These are phyloP conservation scores for Inonotus obliquus DNA, from an alignment of 1,284 basidiomycete genomes.

Conservation along the genomic window DNA sequence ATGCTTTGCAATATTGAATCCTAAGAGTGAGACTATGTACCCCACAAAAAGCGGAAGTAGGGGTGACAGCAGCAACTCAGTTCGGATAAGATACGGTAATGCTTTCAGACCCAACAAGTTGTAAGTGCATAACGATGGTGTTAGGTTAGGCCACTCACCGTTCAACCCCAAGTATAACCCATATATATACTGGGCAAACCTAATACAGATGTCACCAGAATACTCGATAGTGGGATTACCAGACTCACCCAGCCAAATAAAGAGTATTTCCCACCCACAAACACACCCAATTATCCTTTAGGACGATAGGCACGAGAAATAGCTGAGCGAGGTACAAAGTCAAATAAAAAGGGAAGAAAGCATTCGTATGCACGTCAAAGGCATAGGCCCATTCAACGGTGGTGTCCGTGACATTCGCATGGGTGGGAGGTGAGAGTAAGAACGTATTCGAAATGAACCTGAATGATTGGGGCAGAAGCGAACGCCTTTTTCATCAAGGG, in stretches of 20 bases:
- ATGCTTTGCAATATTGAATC: conserved; percentile 83
- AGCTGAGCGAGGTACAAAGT: conserved; percentile 84
- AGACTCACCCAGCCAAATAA: conserved; percentile 76
- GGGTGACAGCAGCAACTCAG: conserved; percentile 83
- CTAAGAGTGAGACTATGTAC: conserved; percentile 82
- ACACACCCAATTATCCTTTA: conserved; percentile 86
- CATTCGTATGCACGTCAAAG: conserved; percentile 93
- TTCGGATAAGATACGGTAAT: conserved; percentile 85
- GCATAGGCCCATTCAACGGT: conserved; percentile 88
- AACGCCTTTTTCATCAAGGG: neutral
- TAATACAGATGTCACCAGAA: conserved; percentile 26
- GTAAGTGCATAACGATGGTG: neutral
- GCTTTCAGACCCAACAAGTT: conserved; percentile 39
- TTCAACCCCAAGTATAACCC: conserved; percentile 87
- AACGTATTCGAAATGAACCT: conserved; percentile 72
- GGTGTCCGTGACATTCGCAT: conserved; percentile 67
- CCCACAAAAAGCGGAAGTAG: conserved; percentile 79
- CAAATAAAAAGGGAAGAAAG: conserved; percentile 90
- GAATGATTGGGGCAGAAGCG: too few species aligned
- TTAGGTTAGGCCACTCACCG: conserved; percentile 38
- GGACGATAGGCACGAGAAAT: conserved; percentile 76
- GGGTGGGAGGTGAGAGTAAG: conserved; percentile 68
- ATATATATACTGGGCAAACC: conserved; percentile 85
- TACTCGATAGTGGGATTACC: neutral
- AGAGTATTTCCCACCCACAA: conserved; percentile 89